Percentiles rank a stretch among this genome's conserved stretches.
These are phyloP conservation scores for Starmerella tilneyi DNA, from an alignment of 805 yeast species.

Conservation along the genomic window DNA sequence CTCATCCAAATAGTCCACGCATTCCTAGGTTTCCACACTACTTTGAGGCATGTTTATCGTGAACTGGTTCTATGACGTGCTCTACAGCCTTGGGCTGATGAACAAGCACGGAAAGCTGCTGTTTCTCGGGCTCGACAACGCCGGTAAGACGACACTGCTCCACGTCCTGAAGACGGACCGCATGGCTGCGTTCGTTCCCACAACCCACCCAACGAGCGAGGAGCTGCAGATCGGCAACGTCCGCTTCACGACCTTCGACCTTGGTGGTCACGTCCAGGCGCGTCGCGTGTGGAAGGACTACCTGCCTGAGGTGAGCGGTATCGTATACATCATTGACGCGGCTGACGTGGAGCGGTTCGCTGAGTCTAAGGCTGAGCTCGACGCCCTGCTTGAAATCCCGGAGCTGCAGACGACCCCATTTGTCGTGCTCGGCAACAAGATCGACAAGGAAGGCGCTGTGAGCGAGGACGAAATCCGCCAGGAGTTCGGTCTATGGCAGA, in stretches of 20 bases:
- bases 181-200: constrained; percentile 94
- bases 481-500: constrained; percentile 74
- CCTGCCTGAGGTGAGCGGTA: constrained; percentile 98
- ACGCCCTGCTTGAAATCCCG: constrained; percentile 83
- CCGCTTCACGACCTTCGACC: constrained; percentile 93
- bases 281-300: constrained; percentile 99
- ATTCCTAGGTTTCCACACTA: too few species aligned
- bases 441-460: constrained; percentile 88
- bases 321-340: constrained; percentile 90
- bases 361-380: constrained; percentile 91
- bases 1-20: too few species aligned
- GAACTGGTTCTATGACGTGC: constrained; percentile 55
- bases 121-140: constrained; percentile 93
- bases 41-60: constrained; percentile 41
- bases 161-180: constrained; percentile 90
- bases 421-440: constrained; percentile 89
- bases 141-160: constrained; percentile 87
- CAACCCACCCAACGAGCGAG: constrained; percentile 95
- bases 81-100: constrained; percentile 71
- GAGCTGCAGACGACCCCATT: constrained; percentile 86
- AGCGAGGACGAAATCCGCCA: constrained; percentile 88
- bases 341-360: constrained; percentile 93
- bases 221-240: constrained; percentile 94
- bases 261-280: constrained; percentile 98
- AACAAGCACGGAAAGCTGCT: constrained; percentile 94